Percentiles rank a stretch among this genome's conserved stretches.
These are phyloP conservation scores for Diaporthe sp. DNA, from an alignment of 2,329 filamentous ascomycete species.

Conservation along the genomic window DNA sequence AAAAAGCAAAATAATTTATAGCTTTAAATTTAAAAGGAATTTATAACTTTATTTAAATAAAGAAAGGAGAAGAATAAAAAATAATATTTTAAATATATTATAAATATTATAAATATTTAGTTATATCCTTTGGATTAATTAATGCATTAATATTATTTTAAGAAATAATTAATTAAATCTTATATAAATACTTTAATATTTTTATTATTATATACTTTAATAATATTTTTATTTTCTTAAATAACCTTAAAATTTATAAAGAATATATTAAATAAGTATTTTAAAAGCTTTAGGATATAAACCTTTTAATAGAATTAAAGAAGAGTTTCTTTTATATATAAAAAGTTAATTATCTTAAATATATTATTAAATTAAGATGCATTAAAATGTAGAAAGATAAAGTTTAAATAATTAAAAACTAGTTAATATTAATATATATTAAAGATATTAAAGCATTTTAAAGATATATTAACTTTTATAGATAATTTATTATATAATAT, in stretches of 20 bases:
- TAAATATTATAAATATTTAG: neutral
- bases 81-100: conserved; percentile 6
- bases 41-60: neutral
- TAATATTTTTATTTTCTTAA: neutral
- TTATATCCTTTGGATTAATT: neutral
- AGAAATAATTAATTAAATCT: neutral
- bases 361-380: neutral
- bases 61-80: neutral
- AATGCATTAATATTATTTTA: neutral
- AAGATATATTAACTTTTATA: neutral
- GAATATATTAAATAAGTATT: neutral
- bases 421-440: too few relatives aligned
- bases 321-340: neutral
- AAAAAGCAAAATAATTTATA: conserved; percentile 19
- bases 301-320: neutral
- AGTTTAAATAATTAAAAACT: neutral
- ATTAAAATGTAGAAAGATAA: neutral
- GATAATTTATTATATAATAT: neutral
- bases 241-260: too few relatives aligned
- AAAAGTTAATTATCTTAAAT: neutral
- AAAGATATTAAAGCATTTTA: neutral
- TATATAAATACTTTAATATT: neutral
- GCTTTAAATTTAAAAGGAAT: neutral
- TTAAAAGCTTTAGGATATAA: neutral
- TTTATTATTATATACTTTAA: neutral